Evolutionary conservation across 108 stramenopile genomes (phyloP), one percentile per base, ranked within the genome.

Genomic region (Discostella stelligeroides): DNA sequence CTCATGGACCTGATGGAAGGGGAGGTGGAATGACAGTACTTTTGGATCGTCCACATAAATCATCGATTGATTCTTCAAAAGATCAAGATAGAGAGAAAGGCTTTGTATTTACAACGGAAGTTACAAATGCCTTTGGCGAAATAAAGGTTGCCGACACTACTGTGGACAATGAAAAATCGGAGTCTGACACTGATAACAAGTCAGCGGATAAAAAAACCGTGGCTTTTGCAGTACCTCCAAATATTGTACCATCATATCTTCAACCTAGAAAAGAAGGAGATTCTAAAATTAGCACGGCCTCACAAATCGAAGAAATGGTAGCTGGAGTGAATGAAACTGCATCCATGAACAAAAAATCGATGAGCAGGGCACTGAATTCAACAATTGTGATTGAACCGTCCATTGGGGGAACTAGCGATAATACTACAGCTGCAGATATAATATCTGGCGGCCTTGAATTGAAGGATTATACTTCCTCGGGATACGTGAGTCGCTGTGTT

Each of bases 381-480:
- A 55, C 66, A 34, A 17, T 55, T 18, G 37, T 18, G 34, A 58
- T 41, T 15, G 1, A 1, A 27, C 14, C 28, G 15, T 54, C 53
- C 53, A 54, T 24, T 51, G 50, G 10, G 1, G 23, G 20, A 21
- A 10, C 23, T 17, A 51, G 23, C 23, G 21, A 23, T 21, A 23
- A 51, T 21, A 21, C 50, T 51, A 51, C 2, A 2, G 45, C 18
- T 0, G 7, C 48, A 23, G 23, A 24, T 1, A 30, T 29, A n/a
- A 34, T 34, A 34, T 34, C 34, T 20, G n/a, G 20, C n/a, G 57
- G 20, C 34, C 30, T 39, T 27, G 1, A 58, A 58, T 17, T 20
- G 37, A 27, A n/a, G 6, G 66, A 75, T 45, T 75, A 67, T 41
- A 62, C 60, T 54, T 75, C 73, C 11, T 62, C 66, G 38, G 73